A percentile compares a stretch with the other conserved stretches of the same genome.
These are phyloP conservation scores for Epicoccum nigrum DNA, from an alignment of 2,329 filamentous ascomycete species.

Conservation along the genomic window DNA sequence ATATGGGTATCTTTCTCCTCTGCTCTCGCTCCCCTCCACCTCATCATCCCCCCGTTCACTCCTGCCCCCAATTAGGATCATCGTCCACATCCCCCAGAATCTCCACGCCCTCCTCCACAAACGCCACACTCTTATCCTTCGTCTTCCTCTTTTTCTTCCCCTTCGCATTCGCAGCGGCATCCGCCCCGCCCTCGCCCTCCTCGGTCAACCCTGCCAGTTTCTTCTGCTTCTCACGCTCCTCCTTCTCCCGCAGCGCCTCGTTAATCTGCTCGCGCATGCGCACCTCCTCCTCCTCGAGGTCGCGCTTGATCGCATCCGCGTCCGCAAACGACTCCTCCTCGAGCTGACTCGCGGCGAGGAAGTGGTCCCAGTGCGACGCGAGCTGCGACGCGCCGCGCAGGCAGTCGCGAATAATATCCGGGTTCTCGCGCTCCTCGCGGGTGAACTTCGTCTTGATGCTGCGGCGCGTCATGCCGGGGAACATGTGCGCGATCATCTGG, in stretches of 20 bases:
- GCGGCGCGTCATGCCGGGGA: constrained; percentile 71
- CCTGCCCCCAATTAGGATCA: constrained; percentile 35
- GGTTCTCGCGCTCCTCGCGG: constrained; percentile 73
- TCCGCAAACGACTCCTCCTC: constrained; percentile 46
- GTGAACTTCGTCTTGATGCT: constrained; percentile 85
- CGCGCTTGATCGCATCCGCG: constrained; percentile 41
- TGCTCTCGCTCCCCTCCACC: not conserved
- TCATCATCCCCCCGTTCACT: not conserved
- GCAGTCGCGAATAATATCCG: constrained; percentile 66
- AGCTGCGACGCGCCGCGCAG: constrained; percentile 56
- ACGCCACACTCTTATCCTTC: constrained; percentile 35
- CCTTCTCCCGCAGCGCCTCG: constrained; percentile 39
- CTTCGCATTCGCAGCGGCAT: constrained; percentile 25
- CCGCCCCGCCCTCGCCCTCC: constrained; percentile 19
- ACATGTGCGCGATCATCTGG: constrained; percentile 77
- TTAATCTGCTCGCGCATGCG: constrained; percentile 46
- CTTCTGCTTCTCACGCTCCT: constrained; percentile 47
- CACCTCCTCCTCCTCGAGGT: constrained; percentile 34
- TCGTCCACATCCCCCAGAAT: constrained; percentile 37
- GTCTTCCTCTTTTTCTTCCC: constrained; percentile 41
- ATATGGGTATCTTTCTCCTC: constrained; percentile 16
- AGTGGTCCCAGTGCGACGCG: constrained; percentile 45
- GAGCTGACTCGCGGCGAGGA: constrained; percentile 42
- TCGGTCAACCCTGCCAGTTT: constrained; percentile 31
- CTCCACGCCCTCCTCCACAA: constrained; percentile 39